Percentiles rank a stretch among this genome's conserved stretches.
These are phyloP conservation scores for Cynara cardunculus DNA, from an alignment of 129 eudicot species.

Conservation along the genomic window DNA sequence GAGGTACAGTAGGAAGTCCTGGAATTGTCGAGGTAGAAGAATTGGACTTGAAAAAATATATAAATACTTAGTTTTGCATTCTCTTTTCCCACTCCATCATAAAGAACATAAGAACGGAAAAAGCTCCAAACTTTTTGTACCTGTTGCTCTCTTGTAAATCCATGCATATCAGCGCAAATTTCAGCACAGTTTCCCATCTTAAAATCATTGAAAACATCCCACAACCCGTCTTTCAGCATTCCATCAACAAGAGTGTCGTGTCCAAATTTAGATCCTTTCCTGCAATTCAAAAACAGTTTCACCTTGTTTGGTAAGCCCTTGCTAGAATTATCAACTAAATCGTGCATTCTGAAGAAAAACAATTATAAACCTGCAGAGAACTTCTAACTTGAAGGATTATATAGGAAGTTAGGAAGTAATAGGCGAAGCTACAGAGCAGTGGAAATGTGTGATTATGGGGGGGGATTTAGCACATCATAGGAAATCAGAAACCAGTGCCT, in stretches of 20 bases:
- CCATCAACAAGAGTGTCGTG: constrained; percentile 94
- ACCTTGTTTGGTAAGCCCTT: background rate
- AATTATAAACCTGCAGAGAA: background rate
- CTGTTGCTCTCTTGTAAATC: constrained; percentile 78
- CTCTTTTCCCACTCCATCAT: background rate
- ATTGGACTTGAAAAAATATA: background rate
- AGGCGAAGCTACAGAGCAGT: background rate
- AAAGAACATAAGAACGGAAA: background rate
- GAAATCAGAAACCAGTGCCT: background rate
- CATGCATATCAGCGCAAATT: constrained; percentile 69
- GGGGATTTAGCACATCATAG: background rate
- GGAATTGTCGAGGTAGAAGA: background rate
- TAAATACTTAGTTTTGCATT: background rate
- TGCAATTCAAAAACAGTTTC: constrained; percentile 26
- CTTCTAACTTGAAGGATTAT: background rate
- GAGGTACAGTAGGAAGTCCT: background rate
- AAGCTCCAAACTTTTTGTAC: constrained; percentile 27
- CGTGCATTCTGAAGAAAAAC: background rate
- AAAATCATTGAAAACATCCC: constrained; percentile 85
- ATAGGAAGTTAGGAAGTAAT: background rate
- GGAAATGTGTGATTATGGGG: background rate
- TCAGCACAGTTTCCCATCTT: constrained; percentile 94
- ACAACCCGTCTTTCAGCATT: constrained; percentile 80
- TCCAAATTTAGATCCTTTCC: constrained; percentile 90
- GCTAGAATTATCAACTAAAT: background rate